phyloP scores from a whole-genome alignment of 192 early-diverging fungal species.

The Umbelopsis sp. region DNA sequence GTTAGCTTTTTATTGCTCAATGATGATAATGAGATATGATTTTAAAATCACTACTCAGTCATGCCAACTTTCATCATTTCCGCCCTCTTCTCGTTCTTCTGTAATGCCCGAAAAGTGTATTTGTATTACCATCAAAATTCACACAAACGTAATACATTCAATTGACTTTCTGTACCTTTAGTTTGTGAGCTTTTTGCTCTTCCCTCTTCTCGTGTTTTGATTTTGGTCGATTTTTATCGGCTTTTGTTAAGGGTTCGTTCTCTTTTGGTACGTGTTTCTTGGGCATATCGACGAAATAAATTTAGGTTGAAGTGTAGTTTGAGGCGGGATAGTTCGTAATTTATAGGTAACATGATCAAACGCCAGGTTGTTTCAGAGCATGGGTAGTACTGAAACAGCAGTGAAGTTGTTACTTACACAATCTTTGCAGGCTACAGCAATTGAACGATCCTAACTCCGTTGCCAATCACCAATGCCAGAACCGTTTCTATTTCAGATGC shows the following conservation, averaged over 20 bases:
- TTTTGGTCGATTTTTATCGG: slow-evolving; percentile 27
- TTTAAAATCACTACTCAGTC: too few species aligned
- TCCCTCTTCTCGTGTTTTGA: slow-evolving; percentile 25
- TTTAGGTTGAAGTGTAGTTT: not conserved
- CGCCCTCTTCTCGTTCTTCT: not conserved
- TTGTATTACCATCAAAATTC: not conserved
- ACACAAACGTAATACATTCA: too few species aligned
- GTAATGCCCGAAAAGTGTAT: not conserved
- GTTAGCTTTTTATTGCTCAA: too few species aligned
- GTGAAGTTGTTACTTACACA: too few species aligned
- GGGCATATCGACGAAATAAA: not conserved
- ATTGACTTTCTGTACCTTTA: not conserved
- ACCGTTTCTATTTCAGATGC: too few species aligned
- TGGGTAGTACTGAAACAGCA: not conserved
- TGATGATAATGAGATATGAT: too few species aligned
- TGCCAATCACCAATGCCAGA: too few species aligned
- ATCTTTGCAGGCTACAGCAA: too few species aligned
- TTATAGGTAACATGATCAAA: not conserved
- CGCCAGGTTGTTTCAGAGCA: not conserved
- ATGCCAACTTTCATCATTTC: not conserved
- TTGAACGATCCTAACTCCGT: too few species aligned
- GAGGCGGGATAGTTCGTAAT: not conserved
- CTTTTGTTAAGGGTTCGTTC: not conserved
- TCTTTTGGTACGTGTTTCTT: slow-evolving; percentile 19
- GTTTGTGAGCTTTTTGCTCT: slow-evolving; percentile 22